phyloP scores from a whole-genome alignment of 2,329 filamentous ascomycete genomes.

The Parastagonospora nodorum region DNA sequence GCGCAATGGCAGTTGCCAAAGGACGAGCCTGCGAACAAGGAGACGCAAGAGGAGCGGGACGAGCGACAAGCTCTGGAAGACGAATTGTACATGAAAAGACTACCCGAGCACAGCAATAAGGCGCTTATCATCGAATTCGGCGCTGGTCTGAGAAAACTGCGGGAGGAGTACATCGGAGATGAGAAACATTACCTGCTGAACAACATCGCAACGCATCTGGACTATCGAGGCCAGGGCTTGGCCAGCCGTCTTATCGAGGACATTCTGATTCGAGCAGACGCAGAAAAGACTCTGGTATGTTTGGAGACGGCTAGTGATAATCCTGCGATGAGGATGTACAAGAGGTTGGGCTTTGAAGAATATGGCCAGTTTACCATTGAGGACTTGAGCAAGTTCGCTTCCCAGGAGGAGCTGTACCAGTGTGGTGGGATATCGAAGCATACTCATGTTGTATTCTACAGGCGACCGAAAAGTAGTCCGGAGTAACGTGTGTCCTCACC shows the following conservation, averaged over 20 bases:
- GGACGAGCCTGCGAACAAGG: not conserved
- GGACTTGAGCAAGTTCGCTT: conserved; percentile 17
- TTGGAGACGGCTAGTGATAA: conserved; percentile 35
- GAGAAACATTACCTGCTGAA: conserved; percentile 27
- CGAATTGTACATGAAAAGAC: conserved; percentile 19
- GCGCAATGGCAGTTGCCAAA: conserved; percentile 33
- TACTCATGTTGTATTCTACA: conserved; percentile 7
- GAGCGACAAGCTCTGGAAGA: conserved; percentile 32
- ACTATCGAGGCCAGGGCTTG: conserved; percentile 28
- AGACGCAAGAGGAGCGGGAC: conserved; percentile 20
- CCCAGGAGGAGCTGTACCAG: not conserved
- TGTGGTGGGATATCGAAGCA: not conserved
- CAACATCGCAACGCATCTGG: conserved; percentile 34
- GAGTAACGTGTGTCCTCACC: no score
- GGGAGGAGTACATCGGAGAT: conserved; percentile 13
- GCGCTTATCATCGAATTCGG: conserved; percentile 31
- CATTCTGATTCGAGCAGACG: conserved; percentile 20
- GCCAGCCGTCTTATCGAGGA: conserved; percentile 26
- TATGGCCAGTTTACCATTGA: conserved; percentile 16
- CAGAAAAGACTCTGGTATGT: conserved; percentile 23
- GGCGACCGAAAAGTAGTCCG: not conserved
- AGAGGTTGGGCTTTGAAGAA: conserved; percentile 33
- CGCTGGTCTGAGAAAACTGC: conserved; percentile 14
- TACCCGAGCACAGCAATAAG: conserved; percentile 32
- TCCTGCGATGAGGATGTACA: conserved; percentile 27